A percentile compares a stretch with the other conserved stretches of the same genome.
Evolutionary conservation across 441 rosid genomes (phyloP).

Genomic region (Macaranga tanarius): DNA sequence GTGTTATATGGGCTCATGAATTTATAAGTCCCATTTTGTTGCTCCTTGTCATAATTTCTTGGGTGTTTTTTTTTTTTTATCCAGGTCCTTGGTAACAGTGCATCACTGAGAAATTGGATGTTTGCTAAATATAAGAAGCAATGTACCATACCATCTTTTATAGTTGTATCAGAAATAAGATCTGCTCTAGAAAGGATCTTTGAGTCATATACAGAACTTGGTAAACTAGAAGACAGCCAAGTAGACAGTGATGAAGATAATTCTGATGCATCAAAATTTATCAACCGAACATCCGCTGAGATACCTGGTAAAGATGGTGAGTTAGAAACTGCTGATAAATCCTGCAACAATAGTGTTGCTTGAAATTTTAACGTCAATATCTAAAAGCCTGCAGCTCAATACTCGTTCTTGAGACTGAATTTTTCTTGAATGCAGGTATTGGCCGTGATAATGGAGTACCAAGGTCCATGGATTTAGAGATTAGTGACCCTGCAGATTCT

Average conservation of each 20-base stretch:
- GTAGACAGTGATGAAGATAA: constrained; percentile 64
- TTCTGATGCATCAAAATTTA: constrained; percentile 37
- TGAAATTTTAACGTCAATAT: constrained; percentile 36
- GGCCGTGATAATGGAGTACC: constrained; percentile 59
- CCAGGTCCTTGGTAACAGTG: constrained; percentile 65
- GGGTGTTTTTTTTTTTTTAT: constrained; percentile 27
- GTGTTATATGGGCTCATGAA: too few species aligned
- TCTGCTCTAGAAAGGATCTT: constrained; percentile 57
- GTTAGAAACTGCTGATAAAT: constrained; percentile 27
- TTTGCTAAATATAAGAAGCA: constrained; percentile 58
- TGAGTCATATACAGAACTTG: constrained; percentile 44
- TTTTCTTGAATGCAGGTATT: constrained; percentile 50
- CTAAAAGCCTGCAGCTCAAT: constrained; percentile 40
- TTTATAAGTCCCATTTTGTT: too few species aligned
- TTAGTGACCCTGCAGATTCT: constrained; percentile 60
- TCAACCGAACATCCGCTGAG: constrained; percentile 32
- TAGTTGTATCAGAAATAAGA: constrained; percentile 42
- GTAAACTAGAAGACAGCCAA: constrained; percentile 49
- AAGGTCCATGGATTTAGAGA: constrained; percentile 63
- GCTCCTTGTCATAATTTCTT: constrained; percentile 12
- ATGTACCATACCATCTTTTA: constrained; percentile 46
- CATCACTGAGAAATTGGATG: constrained; percentile 70
- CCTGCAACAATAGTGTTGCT: constrained; percentile 26
- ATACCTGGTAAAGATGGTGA: constrained; percentile 36
- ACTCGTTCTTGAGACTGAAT: constrained; percentile 36